phyloP scores from a whole-genome alignment of 495 filamentous ascomycete genomes.

The Pyronema omphalodes region DNA sequence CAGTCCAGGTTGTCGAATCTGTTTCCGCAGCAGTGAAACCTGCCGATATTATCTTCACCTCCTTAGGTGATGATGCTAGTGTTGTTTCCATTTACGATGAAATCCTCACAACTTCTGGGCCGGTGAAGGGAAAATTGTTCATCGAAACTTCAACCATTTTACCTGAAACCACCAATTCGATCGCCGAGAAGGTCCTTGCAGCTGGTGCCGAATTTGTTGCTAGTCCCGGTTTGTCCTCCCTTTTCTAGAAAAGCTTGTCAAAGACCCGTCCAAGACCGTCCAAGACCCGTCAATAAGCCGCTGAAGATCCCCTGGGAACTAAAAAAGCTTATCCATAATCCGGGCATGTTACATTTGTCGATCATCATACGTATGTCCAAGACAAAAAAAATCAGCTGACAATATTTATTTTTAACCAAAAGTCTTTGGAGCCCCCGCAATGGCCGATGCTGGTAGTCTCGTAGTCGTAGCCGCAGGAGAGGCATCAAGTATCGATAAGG shows the following conservation, averaged over 20 bases:
- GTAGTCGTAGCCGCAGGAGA: constrained; percentile 50
- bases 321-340: too few species aligned
- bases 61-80: constrained; percentile 61
- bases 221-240: constrained; percentile 34
- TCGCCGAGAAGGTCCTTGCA: constrained; percentile 36
- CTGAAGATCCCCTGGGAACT: too few species aligned
- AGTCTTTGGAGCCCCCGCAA: constrained; percentile 66
- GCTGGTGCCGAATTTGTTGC: constrained; percentile 57
- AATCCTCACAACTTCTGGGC: constrained; percentile 29
- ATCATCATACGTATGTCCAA: too few species aligned
- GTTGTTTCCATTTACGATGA: constrained; percentile 39
- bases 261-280: too few species aligned
- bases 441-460: constrained; percentile 57
- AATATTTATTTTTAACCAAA: background rate
- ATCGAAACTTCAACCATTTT: constrained; percentile 80
- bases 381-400: background rate
- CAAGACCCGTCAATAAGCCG: too few species aligned
- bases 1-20: constrained; percentile 34
- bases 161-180: constrained; percentile 54
- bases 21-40: constrained; percentile 45
- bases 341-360: too few species aligned
- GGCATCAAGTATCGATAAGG: constrained; percentile 37
- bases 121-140: constrained; percentile 50
- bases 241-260: too few species aligned
- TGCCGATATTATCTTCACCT: constrained; percentile 68